Percentiles rank a stretch among this genome's conserved stretches.
These are phyloP conservation scores for Mycena crocata DNA, from an alignment of 768 basidiomycete species.

Conservation along the genomic window DNA sequence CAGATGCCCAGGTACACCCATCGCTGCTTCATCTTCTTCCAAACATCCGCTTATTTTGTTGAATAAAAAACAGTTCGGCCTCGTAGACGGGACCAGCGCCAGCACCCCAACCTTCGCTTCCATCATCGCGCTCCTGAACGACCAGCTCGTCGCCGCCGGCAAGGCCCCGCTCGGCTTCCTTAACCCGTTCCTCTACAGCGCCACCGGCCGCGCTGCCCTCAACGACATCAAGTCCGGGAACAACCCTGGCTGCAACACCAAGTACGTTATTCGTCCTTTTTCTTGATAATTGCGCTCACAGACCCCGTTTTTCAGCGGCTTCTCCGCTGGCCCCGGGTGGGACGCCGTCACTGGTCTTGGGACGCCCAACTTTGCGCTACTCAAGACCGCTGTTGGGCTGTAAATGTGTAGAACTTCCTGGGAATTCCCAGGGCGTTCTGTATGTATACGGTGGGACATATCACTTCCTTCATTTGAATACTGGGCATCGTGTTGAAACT, in stretches of 20 bases:
- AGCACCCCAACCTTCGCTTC: conserved; percentile 55
- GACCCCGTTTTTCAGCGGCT: background rate
- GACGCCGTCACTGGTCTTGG: conserved; percentile 3
- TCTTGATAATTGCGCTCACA: background rate
- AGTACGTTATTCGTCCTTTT: background rate
- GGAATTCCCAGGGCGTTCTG: no score
- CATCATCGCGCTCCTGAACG: conserved; percentile 56
- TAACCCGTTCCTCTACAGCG: conserved; percentile 41
- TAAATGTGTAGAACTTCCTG: no score
- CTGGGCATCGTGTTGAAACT: no score
- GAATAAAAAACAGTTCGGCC: background rate
- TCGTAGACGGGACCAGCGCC: conserved; percentile 54
- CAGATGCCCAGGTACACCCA: no score
- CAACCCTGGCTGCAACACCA: conserved; percentile 51
- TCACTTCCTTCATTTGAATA: no score
- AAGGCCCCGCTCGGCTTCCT: conserved; percentile 49
- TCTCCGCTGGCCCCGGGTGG: background rate
- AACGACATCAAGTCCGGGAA: conserved; percentile 50
- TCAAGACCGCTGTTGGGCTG: conserved; percentile 8
- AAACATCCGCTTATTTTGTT: background rate
- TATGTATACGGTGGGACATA: no score
- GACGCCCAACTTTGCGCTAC: background rate
- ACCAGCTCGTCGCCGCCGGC: conserved; percentile 46
- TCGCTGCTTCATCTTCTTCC: no score
- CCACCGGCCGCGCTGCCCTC: conserved; percentile 39